Evolutionary conservation across 2,329 filamentous ascomycete species (phyloP).

Genomic region (Diaporthe eres): DNA sequence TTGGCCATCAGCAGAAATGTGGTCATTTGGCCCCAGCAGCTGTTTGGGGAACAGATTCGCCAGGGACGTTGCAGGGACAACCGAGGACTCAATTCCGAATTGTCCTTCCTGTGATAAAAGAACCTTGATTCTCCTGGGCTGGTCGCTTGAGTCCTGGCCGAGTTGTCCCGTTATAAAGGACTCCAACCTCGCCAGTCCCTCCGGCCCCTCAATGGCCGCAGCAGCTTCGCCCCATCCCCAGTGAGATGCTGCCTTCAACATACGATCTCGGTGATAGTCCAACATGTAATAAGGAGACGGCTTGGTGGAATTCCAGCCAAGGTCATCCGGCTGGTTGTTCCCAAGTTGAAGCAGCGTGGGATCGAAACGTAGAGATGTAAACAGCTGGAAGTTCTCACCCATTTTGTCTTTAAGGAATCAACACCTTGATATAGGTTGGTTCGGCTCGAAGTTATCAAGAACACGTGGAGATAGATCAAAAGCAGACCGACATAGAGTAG

Average conservation of each 20-base stretch:
- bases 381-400: constrained; percentile 69
- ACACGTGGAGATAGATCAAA: not conserved
- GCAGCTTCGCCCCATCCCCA: constrained; percentile 68
- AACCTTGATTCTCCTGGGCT: constrained; percentile 67
- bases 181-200: constrained; percentile 61
- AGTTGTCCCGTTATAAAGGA: constrained; percentile 52
- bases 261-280: constrained; percentile 81
- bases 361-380: constrained; percentile 82
- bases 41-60: constrained; percentile 70
- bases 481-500: not conserved
- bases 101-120: constrained; percentile 65
- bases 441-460: too few species aligned
- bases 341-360: constrained; percentile 64
- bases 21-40: constrained; percentile 61
- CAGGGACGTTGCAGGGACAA: constrained; percentile 56
- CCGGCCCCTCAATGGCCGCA: constrained; percentile 58
- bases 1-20: constrained; percentile 11
- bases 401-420: constrained; percentile 45
- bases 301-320: constrained; percentile 67
- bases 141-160: constrained; percentile 45
- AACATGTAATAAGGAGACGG: constrained; percentile 83
- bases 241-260: constrained; percentile 74
- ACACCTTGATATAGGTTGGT: not conserved
- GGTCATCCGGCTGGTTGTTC: constrained; percentile 53
- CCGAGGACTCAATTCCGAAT: constrained; percentile 58